Base-by-base conservation (phyloP, 2,329 filamentous ascomycete genomes). In the Fusarium xylarioides region DNA sequence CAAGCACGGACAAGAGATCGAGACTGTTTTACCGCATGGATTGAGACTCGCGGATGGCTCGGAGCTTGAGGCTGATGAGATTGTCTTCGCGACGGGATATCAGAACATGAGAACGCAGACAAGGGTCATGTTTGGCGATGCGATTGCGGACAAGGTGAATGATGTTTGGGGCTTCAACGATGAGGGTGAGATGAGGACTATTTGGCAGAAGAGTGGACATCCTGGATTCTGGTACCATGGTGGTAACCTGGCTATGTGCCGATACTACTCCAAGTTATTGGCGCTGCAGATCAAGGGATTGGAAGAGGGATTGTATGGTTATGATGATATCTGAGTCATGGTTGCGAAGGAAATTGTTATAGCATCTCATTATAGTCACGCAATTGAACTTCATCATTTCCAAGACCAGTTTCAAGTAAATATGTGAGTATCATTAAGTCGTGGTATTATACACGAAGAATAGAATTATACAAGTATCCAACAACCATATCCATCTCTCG, bases 101-200 rank as follows among this genome's bases (percentile, higher is more conserved):
- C 86, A 91, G 68, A 92, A 92, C 76, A 94, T 93, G 91, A 84
- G 85, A 16, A 90, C 88, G 0, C 88, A 88, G 26, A 88, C 91
- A 4, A 82, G 88, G n/a, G 83, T 84, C 37, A 87, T 92, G 26
- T 85, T 93, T 60, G 92, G 91, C 0, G 86, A 91, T 35, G 84
- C 86, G 23, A 83, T 93, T 15, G 90, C 89, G 0, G 87, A 89
- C 57, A 83, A 84, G 32, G 85, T 90, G 9, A 82, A 82, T 5
- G 89, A 91, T 71, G 86, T 91, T 21, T 92, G 91, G 89, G 90
- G 90, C 0, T 84, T 91, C 64, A 89, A 91, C 11, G 79, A 82
- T 1, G 86, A 88, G 68, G 87, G 87, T 2, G 87, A 92, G 81
- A 82, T 88, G 72, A 83, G 87, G 12, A 85, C 80, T 42, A 87